Percentiles rank a stretch among this genome's conserved stretches.
phyloP scores from a whole-genome alignment of 2,329 filamentous ascomycete genomes.

The Diaporthe citrichinensis region DNA sequence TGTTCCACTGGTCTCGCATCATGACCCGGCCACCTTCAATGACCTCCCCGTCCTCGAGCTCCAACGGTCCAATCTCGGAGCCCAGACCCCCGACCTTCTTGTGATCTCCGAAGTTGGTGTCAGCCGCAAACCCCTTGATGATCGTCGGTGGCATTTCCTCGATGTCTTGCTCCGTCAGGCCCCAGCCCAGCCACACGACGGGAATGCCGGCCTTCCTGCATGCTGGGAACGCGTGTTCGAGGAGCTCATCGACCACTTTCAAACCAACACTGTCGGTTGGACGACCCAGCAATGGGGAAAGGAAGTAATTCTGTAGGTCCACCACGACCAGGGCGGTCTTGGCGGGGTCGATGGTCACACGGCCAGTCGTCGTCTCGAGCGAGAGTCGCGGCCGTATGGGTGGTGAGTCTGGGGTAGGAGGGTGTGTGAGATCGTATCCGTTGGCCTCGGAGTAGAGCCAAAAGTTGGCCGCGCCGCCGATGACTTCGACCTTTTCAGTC shows the following conservation, averaged over 20 bases:
- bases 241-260: conserved; percentile 30
- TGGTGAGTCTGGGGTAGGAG: not conserved
- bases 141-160: conserved; percentile 31
- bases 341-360: conserved; percentile 22
- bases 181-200: conserved; percentile 34
- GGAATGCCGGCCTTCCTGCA: conserved; percentile 36
- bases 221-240: conserved; percentile 32
- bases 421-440: conserved; percentile 39
- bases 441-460: conserved; percentile 5
- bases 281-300: conserved; percentile 37
- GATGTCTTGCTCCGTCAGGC: conserved; percentile 31
- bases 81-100: not conserved
- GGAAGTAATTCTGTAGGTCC: conserved; percentile 42
- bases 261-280: conserved; percentile 23
- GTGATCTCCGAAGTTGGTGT: conserved; percentile 6
- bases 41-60: not conserved
- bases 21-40: conserved; percentile 25
- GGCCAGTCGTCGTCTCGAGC: conserved; percentile 33
- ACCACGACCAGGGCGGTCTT: conserved; percentile 40
- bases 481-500: not conserved
- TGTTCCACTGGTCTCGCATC: conserved; percentile 39
- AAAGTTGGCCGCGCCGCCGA: conserved; percentile 1
- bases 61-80: not conserved
- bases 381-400: conserved; percentile 12
- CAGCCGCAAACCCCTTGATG: conserved; percentile 3